These are phyloP conservation scores for Mycena floridula DNA, from an alignment of 768 basidiomycete genomes.

Conservation along the genomic window DNA sequence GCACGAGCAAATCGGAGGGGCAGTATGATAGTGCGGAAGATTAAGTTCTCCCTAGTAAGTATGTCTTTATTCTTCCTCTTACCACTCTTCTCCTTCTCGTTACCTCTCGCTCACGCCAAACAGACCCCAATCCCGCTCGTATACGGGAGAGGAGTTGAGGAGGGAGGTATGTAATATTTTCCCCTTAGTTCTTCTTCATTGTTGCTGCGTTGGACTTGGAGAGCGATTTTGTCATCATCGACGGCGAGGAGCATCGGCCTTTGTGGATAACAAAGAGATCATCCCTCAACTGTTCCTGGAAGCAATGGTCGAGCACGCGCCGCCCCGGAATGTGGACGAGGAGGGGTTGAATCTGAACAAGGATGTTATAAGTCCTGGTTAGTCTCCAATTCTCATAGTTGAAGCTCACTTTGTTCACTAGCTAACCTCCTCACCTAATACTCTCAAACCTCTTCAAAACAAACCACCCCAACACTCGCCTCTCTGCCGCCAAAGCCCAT, in stretches of 20 bases:
- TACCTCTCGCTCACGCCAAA: not conserved
- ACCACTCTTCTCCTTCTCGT: not conserved
- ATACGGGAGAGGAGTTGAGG: slow-evolving; percentile 82
- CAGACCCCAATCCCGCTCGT: slow-evolving; percentile 20
- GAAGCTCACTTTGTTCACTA: too few relatives aligned
- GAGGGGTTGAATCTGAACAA: too few relatives aligned
- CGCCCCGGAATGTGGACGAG: slow-evolving; percentile 15
- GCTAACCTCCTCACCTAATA: not conserved
- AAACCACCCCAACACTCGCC: not conserved
- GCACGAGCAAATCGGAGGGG: slow-evolving; percentile 50
- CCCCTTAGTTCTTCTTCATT: slow-evolving; percentile 18
- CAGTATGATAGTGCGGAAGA: slow-evolving; percentile 25
- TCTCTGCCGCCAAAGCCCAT: not conserved
- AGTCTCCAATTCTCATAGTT: too few relatives aligned
- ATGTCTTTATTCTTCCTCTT: too few relatives aligned
- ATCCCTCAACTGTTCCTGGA: slow-evolving; percentile 64
- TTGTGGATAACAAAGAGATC: too few relatives aligned
- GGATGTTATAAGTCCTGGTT: too few relatives aligned
- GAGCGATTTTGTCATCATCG: not conserved
- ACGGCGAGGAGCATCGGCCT: too few relatives aligned
- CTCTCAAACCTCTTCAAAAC: not conserved
- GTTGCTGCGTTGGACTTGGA: not conserved
- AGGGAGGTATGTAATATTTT: slow-evolving; percentile 73
- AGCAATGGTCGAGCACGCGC: slow-evolving; percentile 80
- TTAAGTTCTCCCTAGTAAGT: too few relatives aligned